Conservation (phyloP, 495 filamentous ascomycete species). For the Stereocaulon alpinum region DNA sequence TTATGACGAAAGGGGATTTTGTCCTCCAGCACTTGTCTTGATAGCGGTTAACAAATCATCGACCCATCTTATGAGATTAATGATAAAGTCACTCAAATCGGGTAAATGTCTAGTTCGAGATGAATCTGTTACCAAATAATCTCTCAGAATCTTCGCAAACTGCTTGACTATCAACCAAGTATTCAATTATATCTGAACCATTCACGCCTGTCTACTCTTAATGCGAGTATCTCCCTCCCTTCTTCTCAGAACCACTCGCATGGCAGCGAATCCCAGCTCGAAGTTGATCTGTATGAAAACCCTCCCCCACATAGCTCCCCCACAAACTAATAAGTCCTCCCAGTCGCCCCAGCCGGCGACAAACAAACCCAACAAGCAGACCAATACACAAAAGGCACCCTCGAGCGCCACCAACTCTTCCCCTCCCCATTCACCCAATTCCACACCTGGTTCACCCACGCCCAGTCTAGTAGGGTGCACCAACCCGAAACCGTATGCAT, state of each 20-base stretch:
- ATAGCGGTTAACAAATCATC: no score
- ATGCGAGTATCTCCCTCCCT: conserved; percentile 22
- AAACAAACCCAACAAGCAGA: conserved; percentile 36
- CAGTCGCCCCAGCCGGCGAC: conserved; percentile 83
- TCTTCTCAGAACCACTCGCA: conserved; percentile 49
- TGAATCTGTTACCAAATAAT: not conserved
- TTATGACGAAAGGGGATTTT: no score
- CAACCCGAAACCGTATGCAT: conserved; percentile 64
- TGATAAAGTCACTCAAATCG: not conserved
- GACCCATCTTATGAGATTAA: no score
- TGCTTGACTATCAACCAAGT: not conserved
- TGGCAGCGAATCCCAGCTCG: conserved; percentile 31
- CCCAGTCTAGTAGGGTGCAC: conserved; percentile 48
- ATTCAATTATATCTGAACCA: not conserved
- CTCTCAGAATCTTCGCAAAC: not conserved
- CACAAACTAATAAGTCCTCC: conserved; percentile 89
- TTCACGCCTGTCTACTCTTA: not conserved
- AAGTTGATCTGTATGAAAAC: conserved; percentile 16
- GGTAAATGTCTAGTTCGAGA: not conserved
- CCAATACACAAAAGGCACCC: conserved; percentile 19
- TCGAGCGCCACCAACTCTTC: conserved; percentile 41
- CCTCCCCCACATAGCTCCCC: conserved; percentile 31
- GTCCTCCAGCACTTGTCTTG: no score
- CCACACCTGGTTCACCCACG: conserved; percentile 71
- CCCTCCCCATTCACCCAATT: conserved; percentile 60